Base-by-base conservation (phyloP, 2,329 filamentous ascomycete species). In the Botryotinia narcissicola region DNA sequence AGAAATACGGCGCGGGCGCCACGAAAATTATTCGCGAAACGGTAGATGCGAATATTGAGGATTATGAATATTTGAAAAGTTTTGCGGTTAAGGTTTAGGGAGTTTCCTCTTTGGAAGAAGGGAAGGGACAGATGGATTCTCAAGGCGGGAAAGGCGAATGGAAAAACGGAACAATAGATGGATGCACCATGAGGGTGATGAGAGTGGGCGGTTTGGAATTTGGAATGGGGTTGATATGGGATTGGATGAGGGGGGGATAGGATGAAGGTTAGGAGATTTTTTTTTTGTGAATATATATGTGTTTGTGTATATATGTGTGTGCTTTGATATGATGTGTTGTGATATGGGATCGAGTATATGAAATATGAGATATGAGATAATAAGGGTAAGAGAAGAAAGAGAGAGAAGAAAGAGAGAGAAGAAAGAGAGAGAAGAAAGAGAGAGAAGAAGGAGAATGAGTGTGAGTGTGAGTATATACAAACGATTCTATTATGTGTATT, bases 41-140 rank as follows among this genome's bases (percentile, higher is more conserved):
- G 20, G 93, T 95, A 54, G 87, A 93, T 75, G 90, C 87, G 71
- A 95, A 94, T 79, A 84, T 93, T 66, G 85, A 86, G 69, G 87
- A 94, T 80, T 96, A 96, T 81, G 92, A 95, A 82, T 94, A 95
- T 81, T 84, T 96, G 82, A 95, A 92, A 87, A 87, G 89, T 79
- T 96, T 93, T 83, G 90, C 90, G 75, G 86, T 94, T 79, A 88
- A 88, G 82, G 84, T 89, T 75, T 89, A 68, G 61, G 29, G 18
- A 18, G 22, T 25, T 42, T 20, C 2, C 6, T 20, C 42, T 44
- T 18, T 44, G 40, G 42, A 1, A 16, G 16, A 18, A 16, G 42
- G 16, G 16, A 7, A 16, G 42, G 42, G 6, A 2, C 7, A 44
- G 16, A 44, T 44, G 16, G 6, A 44, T 44, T 44, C 16, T 44